phyloP scores from a whole-genome alignment of 208 protist species.

The Entamoeba dispar region DNA sequence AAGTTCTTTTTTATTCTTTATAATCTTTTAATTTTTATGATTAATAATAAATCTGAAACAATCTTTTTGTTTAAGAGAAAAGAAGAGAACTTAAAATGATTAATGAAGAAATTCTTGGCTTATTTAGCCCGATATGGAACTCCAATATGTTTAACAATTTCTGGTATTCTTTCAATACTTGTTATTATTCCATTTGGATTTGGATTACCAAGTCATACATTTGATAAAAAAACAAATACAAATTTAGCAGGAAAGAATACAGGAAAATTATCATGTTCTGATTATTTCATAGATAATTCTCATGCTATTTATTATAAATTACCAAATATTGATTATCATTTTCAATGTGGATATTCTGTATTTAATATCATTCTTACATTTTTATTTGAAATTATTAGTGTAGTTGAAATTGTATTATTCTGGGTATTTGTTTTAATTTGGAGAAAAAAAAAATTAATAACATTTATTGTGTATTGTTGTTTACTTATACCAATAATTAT shows the following conservation, averaged over 20 bases:
- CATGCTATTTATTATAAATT: background rate
- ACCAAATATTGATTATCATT: background rate
- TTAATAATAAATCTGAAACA: too few relatives aligned
- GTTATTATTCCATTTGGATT: background rate
- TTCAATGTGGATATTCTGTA: background rate
- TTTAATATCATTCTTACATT: background rate
- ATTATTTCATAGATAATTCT: background rate
- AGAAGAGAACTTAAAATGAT: too few relatives aligned
- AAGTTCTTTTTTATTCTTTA: background rate
- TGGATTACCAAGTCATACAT: background rate
- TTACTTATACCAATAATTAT: background rate
- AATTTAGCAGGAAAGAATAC: background rate
- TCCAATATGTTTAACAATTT: background rate
- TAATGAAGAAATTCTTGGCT: background rate
- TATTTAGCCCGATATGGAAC: background rate
- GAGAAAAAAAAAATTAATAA: background rate
- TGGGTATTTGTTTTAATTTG: background rate
- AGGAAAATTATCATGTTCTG: background rate
- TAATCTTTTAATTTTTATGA: too few relatives aligned
- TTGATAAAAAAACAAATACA: background rate
- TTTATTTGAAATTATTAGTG: background rate
- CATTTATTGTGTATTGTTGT: background rate
- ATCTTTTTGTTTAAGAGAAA: too few relatives aligned
- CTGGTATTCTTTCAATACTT: background rate
- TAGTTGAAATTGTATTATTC: background rate